A percentile compares a stretch with the other conserved stretches of the same genome.
phyloP scores from a whole-genome alignment of 2,329 filamentous ascomycete genomes.

The Botrytis porri region DNA sequence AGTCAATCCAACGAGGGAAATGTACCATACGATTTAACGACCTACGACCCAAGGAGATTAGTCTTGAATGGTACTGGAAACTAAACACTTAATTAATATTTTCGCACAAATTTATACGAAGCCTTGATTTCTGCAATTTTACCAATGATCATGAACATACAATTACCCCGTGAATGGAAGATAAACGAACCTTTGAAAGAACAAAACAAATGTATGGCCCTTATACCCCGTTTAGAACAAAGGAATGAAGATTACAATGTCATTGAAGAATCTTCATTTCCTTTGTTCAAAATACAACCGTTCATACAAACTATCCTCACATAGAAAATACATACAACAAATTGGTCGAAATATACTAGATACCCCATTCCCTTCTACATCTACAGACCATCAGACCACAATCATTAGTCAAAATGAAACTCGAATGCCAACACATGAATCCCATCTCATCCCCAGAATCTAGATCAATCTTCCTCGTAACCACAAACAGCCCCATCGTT shows the following conservation, averaged over 20 bases:
- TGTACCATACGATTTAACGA: background rate
- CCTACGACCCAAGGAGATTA: too few relatives aligned
- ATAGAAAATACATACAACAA: background rate
- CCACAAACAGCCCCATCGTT: fast-evolving
- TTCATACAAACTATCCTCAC: background rate
- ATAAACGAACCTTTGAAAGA: background rate
- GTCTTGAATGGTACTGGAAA: background rate
- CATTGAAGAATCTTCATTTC: background rate
- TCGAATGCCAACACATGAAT: background rate
- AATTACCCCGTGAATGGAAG: background rate
- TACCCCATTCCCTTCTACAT: background rate
- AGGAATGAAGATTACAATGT: background rate
- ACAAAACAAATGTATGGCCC: background rate
- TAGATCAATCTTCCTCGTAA: background rate
- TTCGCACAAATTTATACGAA: background rate
- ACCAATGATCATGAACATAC: background rate
- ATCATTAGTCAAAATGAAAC: background rate
- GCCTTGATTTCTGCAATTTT: background rate
- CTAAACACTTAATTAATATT: background rate
- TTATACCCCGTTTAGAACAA: background rate
- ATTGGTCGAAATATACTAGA: background rate
- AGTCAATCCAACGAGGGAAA: background rate
- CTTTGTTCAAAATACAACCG: background rate
- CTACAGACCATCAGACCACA: background rate
- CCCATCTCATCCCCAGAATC: background rate